These are phyloP conservation scores for Trichoderma sp. DNA, from an alignment of 2,329 filamentous ascomycete genomes.

Conservation along the genomic window DNA sequence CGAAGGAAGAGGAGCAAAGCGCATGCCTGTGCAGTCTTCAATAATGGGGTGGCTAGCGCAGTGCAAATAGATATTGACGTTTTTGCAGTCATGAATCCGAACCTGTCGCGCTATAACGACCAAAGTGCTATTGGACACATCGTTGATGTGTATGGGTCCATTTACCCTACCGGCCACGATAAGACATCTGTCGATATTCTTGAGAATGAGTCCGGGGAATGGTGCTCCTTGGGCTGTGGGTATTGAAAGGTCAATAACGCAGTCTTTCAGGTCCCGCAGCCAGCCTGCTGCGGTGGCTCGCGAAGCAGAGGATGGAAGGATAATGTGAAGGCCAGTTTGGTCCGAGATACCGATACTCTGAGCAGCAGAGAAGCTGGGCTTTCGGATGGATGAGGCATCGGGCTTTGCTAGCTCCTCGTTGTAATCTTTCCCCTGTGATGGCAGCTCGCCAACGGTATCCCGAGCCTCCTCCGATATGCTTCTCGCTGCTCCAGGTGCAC, in stretches of 20 bases:
- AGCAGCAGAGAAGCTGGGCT: slow-evolving; percentile 62
- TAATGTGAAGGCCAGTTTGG: slow-evolving; percentile 70
- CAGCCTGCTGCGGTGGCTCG: slow-evolving; percentile 71
- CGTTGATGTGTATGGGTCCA: slow-evolving; percentile 82
- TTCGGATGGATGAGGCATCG: slow-evolving; percentile 46
- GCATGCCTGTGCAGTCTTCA: slow-evolving; percentile 76
- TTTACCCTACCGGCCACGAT: slow-evolving; percentile 75
- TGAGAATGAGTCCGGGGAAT: slow-evolving; percentile 68
- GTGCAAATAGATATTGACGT: slow-evolving; percentile 80
- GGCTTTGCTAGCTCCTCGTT: slow-evolving; percentile 53
- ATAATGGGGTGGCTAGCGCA: slow-evolving; percentile 87
- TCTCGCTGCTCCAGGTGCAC: slow-evolving; percentile 20
- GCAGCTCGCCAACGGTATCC: slow-evolving; percentile 40
- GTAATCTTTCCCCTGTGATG: slow-evolving; percentile 49
- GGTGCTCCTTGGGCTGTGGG: slow-evolving; percentile 56
- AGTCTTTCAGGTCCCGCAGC: slow-evolving; percentile 65
- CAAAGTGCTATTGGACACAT: slow-evolving; percentile 67
- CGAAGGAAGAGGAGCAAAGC: slow-evolving; percentile 73
- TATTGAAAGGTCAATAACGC: slow-evolving; percentile 77
- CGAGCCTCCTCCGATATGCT: slow-evolving; percentile 25
- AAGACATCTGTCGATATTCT: slow-evolving; percentile 66
- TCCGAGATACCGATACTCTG: slow-evolving; percentile 63
- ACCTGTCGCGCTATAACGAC: slow-evolving; percentile 84
- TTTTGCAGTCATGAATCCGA: slow-evolving; percentile 81
- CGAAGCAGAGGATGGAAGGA: slow-evolving; percentile 68